These are phyloP conservation scores for Colletotrichum coccodes DNA, from an alignment of 2,329 filamentous ascomycete species.

Conservation along the genomic window DNA sequence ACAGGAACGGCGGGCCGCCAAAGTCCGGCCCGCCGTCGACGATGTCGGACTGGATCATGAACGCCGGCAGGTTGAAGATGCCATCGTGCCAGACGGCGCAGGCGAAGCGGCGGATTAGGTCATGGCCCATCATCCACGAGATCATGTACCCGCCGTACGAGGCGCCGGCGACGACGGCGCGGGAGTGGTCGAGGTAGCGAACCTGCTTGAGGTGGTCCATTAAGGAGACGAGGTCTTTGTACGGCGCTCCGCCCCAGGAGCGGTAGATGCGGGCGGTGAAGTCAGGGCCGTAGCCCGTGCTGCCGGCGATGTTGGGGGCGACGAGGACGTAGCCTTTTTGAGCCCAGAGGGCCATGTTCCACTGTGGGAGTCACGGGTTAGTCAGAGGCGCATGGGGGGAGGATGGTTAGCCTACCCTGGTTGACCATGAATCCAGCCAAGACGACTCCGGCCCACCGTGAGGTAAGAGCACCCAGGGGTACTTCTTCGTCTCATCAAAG, in stretches of 20 bases:
- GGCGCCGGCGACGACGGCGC: slow-evolving; percentile 62
- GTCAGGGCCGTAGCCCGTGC: slow-evolving; percentile 62
- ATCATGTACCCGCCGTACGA: slow-evolving; percentile 71
- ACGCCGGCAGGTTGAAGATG: slow-evolving; percentile 46
- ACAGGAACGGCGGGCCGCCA: slow-evolving; percentile 54
- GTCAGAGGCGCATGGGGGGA: background rate
- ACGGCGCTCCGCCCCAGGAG: slow-evolving; percentile 64
- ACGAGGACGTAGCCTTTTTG: slow-evolving; percentile 70
- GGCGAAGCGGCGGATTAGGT: slow-evolving; percentile 55
- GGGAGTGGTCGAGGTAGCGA: slow-evolving; percentile 62
- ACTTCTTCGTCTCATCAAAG: slow-evolving; percentile 48
- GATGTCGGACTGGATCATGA: slow-evolving; percentile 40
- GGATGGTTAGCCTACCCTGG: slow-evolving; percentile 41
- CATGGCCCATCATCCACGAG: slow-evolving; percentile 66
- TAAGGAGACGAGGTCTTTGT: slow-evolving; percentile 64
- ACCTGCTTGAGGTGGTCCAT: slow-evolving; percentile 61
- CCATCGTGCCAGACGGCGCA: slow-evolving; percentile 60
- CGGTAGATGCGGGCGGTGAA: slow-evolving; percentile 53
- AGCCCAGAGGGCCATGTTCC: slow-evolving; percentile 66
- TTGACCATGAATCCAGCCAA: slow-evolving; percentile 65
- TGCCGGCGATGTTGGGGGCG: slow-evolving; percentile 68
- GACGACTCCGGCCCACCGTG: slow-evolving; percentile 55
- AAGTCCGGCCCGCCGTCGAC: slow-evolving; percentile 44
- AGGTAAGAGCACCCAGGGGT: slow-evolving; percentile 49
- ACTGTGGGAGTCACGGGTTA: slow-evolving; percentile 43